Evolutionary conservation across 345 rosid genomes (phyloP), one percentile per base, ranked within the genome.

Genomic region (Sisymbrium irio): DNA sequence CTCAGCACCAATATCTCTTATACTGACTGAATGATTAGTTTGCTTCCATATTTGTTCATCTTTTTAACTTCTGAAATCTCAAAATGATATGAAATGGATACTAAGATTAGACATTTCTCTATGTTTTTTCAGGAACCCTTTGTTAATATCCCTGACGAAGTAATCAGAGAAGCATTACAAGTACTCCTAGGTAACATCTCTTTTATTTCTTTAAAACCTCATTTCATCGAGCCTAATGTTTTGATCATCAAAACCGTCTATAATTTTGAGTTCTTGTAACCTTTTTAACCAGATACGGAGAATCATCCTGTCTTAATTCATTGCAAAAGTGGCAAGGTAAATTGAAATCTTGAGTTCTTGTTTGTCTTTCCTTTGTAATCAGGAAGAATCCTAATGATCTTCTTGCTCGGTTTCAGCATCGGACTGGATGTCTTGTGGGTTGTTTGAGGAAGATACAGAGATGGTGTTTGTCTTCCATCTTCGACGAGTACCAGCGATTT

Each of bases 261-360:
- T 22, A 76, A 13, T 32, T 0, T 67, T 9, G 7, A 0, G 45
- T 54, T 2, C 3, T 62, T 13, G 19, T 56, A 4, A 30, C 27
- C 33, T 33, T 45, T 10, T 10, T 2, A 37, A 41, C 40, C 78
- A 91, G 92, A 88, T 82, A 84, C 62, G 19, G 77, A 75, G 80
- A 91, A 91, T 53, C 97, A 85, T 68, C 97, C 97, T 11, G 65
- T 88, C 35, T 71, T 91, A 11, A 86, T 88, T 13, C 97, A 91
- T 58, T 91, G 97, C 83, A 88, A 88, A 64, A 82, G 97, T 27
- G 97, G 97, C n/a, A n/a, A 91, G 94, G 92, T 91, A 78, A n/a
- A 47, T 1, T 37, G 9, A 67, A 55, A n/a, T 42, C n/a, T 33
- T 0, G 5, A 35, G 9, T 46, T 35, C n/a, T n/a, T n/a, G n/a